phyloP scores from a whole-genome alignment of 148 eudicot genomes.

The Amaranthus hypochondriacus region DNA sequence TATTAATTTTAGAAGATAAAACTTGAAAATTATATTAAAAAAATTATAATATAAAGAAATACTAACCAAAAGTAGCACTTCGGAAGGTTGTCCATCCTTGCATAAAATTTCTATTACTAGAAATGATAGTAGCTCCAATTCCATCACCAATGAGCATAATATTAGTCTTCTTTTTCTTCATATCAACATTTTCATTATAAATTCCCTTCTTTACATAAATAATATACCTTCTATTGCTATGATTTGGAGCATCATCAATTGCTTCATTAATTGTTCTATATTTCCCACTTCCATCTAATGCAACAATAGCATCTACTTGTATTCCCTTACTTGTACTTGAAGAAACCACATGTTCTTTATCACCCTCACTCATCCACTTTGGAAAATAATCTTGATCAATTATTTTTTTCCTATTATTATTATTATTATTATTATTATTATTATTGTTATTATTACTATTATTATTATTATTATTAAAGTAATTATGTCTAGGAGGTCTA shows the following conservation, averaged over 20 bases:
- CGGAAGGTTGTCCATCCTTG: conserved; percentile 89
- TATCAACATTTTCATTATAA: conserved; percentile 71
- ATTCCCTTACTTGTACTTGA: conserved; percentile 34
- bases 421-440: neutral
- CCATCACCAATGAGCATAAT: conserved; percentile 88
- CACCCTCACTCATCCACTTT: conserved; percentile 68
- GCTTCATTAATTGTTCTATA: conserved; percentile 59
- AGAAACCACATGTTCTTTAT: conserved; percentile 43
- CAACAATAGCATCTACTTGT: conserved; percentile 64
- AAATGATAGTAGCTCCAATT: conserved; percentile 56
- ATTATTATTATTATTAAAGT: neutral
- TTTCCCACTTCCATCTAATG: conserved; percentile 60
- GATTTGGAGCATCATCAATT: conserved; percentile 48
- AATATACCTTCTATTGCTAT: conserved; percentile 54
- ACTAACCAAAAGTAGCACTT: conserved; percentile 77
- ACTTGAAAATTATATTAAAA: neutral
- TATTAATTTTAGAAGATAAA: neutral
- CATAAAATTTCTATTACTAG: conserved; percentile 70
- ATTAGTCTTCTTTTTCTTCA: conserved; percentile 79
- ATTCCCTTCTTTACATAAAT: conserved; percentile 77
- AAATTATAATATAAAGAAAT: no score
- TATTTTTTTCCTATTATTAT: neutral
- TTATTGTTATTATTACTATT: conserved; percentile 2
- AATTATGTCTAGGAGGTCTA: conserved; percentile 39
- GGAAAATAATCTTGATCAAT: conserved; percentile 36